These are phyloP conservation scores for Candida qinlingensis DNA, from an alignment of 805 yeast genomes.

Conservation along the genomic window DNA sequence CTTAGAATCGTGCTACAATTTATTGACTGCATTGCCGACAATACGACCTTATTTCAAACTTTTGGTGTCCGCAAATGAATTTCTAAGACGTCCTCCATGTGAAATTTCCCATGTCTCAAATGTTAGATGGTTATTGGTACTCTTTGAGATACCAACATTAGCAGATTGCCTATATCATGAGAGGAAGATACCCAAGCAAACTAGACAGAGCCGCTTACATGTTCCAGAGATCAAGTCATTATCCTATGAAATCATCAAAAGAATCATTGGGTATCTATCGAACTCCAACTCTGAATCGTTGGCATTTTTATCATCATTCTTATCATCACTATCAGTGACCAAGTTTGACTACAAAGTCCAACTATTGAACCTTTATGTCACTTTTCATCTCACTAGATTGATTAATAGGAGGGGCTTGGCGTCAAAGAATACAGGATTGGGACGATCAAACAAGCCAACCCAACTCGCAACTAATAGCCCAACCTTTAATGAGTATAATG, in stretches of 20 bases:
- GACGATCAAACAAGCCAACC: background rate
- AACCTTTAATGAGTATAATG: slow-evolving; percentile 7
- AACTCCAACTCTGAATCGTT: slow-evolving; percentile 36
- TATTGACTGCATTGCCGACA: slow-evolving; percentile 49
- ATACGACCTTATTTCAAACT: slow-evolving; percentile 55
- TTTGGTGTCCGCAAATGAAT: slow-evolving; percentile 43
- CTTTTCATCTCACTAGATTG: slow-evolving; percentile 63
- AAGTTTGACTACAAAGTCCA: slow-evolving; percentile 55
- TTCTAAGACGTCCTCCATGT: slow-evolving; percentile 46
- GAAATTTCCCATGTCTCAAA: slow-evolving; percentile 35
- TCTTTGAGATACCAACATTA: slow-evolving; percentile 65
- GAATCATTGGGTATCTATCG: slow-evolving; percentile 64
- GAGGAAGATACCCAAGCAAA: slow-evolving; percentile 4
- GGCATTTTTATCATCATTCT: slow-evolving; percentile 50
- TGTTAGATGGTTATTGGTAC: slow-evolving; percentile 55
- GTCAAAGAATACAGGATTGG: background rate
- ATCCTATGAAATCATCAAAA: slow-evolving; percentile 65
- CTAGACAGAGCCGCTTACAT: slow-evolving; percentile 20
- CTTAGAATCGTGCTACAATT: slow-evolving; percentile 39
- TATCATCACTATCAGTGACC: slow-evolving; percentile 37
- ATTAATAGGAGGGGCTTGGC: slow-evolving; percentile 25
- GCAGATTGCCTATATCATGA: slow-evolving; percentile 38
- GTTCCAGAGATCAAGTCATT: slow-evolving; percentile 48
- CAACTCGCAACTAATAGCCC: slow-evolving; percentile 7
- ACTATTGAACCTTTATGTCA: slow-evolving; percentile 66